These are phyloP conservation scores for Sarocladium oryzae DNA, from an alignment of 2,329 filamentous ascomycete species.

Conservation along the genomic window DNA sequence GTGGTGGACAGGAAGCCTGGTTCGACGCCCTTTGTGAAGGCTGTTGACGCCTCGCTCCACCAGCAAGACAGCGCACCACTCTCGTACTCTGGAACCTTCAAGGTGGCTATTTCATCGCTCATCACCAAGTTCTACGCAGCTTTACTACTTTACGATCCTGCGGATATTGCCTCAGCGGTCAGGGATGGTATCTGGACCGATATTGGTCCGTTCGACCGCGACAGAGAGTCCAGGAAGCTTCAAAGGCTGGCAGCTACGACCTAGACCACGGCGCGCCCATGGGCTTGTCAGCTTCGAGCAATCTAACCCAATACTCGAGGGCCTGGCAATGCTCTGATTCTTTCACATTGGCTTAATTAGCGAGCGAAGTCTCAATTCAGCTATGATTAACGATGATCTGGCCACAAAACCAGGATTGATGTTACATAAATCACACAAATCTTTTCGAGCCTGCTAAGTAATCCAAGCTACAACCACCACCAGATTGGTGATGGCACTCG, in stretches of 20 bases:
- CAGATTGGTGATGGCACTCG: neutral
- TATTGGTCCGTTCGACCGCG: neutral
- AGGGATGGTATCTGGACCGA: neutral
- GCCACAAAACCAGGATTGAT: neutral
- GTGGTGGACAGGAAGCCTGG: neutral
- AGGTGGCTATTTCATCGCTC: neutral
- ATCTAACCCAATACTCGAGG: neutral
- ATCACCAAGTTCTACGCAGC: neutral
- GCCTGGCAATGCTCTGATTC: neutral
- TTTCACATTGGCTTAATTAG: neutral
- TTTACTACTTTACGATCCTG: neutral
- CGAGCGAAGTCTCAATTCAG: neutral
- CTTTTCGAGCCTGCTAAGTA: neutral
- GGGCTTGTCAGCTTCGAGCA: neutral
- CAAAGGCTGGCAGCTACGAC: neutral
- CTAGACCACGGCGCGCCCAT: neutral
- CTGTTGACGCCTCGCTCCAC: neutral
- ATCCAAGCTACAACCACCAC: neutral
- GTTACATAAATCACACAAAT: neutral
- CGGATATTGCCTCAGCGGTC: neutral
- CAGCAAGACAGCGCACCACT: neutral
- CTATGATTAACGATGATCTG: neutral
- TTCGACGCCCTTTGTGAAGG: neutral
- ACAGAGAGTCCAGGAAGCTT: neutral
- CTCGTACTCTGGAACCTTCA: neutral